These are phyloP conservation scores for Camelina sativa DNA, from an alignment of 345 rosid genomes.

Conservation along the genomic window DNA sequence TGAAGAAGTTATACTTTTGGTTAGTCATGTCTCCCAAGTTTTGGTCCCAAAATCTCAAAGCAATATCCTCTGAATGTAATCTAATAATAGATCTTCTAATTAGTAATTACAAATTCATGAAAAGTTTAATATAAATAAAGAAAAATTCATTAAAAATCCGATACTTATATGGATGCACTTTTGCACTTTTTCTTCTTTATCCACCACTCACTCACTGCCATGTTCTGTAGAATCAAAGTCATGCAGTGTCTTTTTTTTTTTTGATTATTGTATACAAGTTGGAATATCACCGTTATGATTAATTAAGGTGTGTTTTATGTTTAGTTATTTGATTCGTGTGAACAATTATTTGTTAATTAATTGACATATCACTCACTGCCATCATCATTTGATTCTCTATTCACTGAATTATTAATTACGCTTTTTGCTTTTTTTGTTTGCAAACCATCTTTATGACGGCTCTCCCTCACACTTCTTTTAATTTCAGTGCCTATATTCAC, in stretches of 20 bases:
- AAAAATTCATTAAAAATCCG: background rate
- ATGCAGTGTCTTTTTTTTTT: constrained; percentile 11
- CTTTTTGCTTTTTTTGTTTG: constrained; percentile 20
- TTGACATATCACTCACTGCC: constrained; percentile 20
- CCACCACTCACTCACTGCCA: constrained; percentile 42
- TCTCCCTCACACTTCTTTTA: constrained; percentile 17
- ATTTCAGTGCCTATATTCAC: constrained; percentile 26
- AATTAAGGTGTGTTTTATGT: background rate
- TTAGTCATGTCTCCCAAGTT: constrained; percentile 21
- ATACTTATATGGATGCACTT: constrained; percentile 26
- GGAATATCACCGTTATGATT: constrained; percentile 1
- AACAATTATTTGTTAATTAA: constrained; percentile 24
- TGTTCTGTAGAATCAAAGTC: constrained; percentile 31
- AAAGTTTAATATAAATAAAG: background rate
- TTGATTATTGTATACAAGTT: background rate
- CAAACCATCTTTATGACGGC: constrained; percentile 27
- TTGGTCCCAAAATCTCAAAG: constrained; percentile 19
- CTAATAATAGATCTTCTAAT: background rate
- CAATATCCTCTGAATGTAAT: background rate
- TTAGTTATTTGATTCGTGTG: constrained; percentile 12
- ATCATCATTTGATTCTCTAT: constrained; percentile 28
- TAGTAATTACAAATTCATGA: background rate
- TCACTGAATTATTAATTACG: constrained; percentile 26
- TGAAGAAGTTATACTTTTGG: background rate
- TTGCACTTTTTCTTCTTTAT: constrained; percentile 26